Conservation (phyloP, 2,329 filamentous ascomycete species). For the Tolypocladium tundrense region DNA sequence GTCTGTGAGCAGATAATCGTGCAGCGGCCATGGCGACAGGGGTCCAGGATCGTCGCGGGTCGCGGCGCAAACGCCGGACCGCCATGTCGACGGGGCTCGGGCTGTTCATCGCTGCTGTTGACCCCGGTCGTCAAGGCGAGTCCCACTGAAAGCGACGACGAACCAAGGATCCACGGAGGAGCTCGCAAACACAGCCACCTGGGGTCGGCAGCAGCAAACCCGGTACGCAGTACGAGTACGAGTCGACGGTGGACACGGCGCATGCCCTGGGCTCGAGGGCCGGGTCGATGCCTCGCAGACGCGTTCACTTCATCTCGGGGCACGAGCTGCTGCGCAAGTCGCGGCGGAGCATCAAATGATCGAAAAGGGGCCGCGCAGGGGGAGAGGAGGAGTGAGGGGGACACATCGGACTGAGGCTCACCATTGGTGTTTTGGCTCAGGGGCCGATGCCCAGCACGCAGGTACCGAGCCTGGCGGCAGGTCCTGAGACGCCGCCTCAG, state of each 20-base stretch:
- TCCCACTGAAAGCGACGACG: neutral
- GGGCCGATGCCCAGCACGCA: conserved; percentile 10
- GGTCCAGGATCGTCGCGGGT: neutral
- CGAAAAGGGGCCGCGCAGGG: no score
- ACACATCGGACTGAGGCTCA: neutral
- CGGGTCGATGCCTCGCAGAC: no score
- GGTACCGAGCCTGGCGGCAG: conserved; percentile 9
- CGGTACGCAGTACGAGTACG: no score
- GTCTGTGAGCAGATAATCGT: no score
- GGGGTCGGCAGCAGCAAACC: no score
- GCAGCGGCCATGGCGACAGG: neutral
- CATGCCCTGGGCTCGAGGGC: no score
- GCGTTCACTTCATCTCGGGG: no score
- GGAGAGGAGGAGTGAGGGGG: neutral
- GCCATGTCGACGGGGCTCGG: neutral
- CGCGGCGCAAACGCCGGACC: neutral
- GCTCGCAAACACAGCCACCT: neutral
- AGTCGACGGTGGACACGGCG: neutral
- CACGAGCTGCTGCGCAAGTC: no score
- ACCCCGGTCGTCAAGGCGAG: neutral
- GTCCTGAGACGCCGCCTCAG: conserved; percentile 21
- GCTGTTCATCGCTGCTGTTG: neutral
- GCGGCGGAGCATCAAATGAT: no score
- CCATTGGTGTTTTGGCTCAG: conserved; percentile 1
- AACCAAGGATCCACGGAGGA: neutral